These are phyloP conservation scores for Curvularia lunata DNA, from an alignment of 2,329 filamentous ascomycete species.

Conservation along the genomic window DNA sequence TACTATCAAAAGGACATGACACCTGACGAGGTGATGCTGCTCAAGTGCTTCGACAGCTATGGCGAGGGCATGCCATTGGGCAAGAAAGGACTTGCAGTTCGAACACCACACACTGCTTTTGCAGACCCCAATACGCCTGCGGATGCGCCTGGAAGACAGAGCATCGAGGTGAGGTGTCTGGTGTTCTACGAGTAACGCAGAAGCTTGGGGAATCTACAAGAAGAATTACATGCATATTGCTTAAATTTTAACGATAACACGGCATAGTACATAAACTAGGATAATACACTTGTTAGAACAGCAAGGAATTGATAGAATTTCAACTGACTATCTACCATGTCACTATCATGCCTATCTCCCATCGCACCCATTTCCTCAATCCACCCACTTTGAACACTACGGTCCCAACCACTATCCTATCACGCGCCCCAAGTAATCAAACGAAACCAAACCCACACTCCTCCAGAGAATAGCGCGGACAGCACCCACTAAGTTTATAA, in stretches of 20 bases:
- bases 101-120: conserved; percentile 71
- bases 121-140: conserved; percentile 60
- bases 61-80: conserved; percentile 53
- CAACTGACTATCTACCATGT: no score
- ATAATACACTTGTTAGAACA: no score
- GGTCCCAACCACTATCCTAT: no score
- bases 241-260: neutral
- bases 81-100: conserved; percentile 49
- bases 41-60: conserved; percentile 58
- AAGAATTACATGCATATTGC: neutral
- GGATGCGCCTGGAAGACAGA: conserved; percentile 61
- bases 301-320: no score
- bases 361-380: no score
- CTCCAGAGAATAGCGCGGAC: no score
- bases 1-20: conserved; percentile 74
- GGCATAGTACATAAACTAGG: neutral
- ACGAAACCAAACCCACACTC: no score
- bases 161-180: conserved; percentile 69
- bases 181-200: conserved; percentile 62
- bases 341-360: no score
- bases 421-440: no score
- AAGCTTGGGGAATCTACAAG: neutral
- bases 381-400: no score
- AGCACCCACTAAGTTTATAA: no score
- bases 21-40: conserved; percentile 59